Base-by-base conservation (phyloP, 2,329 filamentous ascomycete genomes). In the Claviceps spartinae region DNA sequence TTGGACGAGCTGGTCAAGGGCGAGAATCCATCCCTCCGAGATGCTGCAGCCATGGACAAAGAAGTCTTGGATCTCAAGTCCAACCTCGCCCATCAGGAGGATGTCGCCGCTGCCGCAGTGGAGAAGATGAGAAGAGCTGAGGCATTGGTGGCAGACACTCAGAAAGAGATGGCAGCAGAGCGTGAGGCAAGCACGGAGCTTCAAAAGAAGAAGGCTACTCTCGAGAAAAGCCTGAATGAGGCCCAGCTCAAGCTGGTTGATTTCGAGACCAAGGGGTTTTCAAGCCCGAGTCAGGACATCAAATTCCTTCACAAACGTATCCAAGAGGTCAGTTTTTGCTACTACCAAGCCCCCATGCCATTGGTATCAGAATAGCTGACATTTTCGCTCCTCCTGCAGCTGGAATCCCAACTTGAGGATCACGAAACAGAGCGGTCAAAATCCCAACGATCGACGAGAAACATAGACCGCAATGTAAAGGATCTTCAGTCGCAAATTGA, bases 61-160 rank as follows among this genome's bases (percentile, higher is more conserved):
- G 87, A 95, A 67, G 77, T 97, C 24, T 75, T 98, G 5, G 88
- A 95, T 55, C 79, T 98, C 57, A 95, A 93, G 71, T 85, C 88
- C 9, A 83, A 77, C 57, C 78, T 97, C 37, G 91, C 91, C 4
- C 89, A 95, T 62, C 88, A 96, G 62, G 88, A 97, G 68, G 91
- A 98, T 64, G 83, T 97, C 54, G 87, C 89, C 11, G 81, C 85
- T 1, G 91, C 93, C 3, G 91, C 91, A 0, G 85, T 97, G 42
- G 91, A 93, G 62, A 97, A 97, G 75, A 98, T 98, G 93, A 82
- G 91, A 52, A 83, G 91, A 24, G 88, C 93, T 2, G 91, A 98
- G 63, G 86, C 88, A 4, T 72, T 97, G 36, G 84, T 83, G 1
- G 81, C 84, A 8, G 93, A 98, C 68, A 83, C 95, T 57, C 91